Percentiles rank a stretch among this genome's conserved stretches.
Evolutionary conservation across 306 rosid species (phyloP).

Genomic region (Calophaca sinica): DNA sequence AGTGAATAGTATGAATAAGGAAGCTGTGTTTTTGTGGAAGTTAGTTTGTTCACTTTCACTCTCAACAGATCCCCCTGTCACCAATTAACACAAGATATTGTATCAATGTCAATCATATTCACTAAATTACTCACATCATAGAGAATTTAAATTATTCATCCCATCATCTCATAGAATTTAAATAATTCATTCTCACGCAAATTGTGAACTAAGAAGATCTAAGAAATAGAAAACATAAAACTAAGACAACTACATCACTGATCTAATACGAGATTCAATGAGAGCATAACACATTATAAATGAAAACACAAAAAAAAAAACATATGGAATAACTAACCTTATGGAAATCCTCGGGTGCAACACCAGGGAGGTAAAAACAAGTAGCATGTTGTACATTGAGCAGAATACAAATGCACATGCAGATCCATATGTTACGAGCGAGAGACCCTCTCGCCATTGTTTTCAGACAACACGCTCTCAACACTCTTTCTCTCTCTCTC

Average conservation of each 20-base stretch:
- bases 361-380: constrained; percentile 86
- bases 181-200: too few species aligned
- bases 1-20: constrained; percentile 48
- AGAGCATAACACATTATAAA: constrained; percentile 2
- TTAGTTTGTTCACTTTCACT: constrained; percentile 39
- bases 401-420: constrained; percentile 50
- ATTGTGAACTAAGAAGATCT: too few species aligned
- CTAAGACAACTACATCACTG: neutral
- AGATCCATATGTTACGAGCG: constrained; percentile 68
- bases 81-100: constrained; percentile 11
- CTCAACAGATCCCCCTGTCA: constrained; percentile 42
- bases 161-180: too few species aligned
- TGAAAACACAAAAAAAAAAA: constrained; percentile 25
- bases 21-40: constrained; percentile 43
- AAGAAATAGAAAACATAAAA: too few species aligned
- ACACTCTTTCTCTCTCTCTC: constrained; percentile 33
- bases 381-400: constrained; percentile 53
- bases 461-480: neutral
- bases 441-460: constrained; percentile 80
- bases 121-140: neutral
- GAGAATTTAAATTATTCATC: constrained; percentile 3
- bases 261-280: constrained; percentile 3
- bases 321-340: constrained; percentile 27
- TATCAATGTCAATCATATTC: too few species aligned
- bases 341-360: constrained; percentile 78